A percentile compares a stretch with the other conserved stretches of the same genome.
phyloP scores from a whole-genome alignment of 305 asterid species.

The Solanum hybrid region DNA sequence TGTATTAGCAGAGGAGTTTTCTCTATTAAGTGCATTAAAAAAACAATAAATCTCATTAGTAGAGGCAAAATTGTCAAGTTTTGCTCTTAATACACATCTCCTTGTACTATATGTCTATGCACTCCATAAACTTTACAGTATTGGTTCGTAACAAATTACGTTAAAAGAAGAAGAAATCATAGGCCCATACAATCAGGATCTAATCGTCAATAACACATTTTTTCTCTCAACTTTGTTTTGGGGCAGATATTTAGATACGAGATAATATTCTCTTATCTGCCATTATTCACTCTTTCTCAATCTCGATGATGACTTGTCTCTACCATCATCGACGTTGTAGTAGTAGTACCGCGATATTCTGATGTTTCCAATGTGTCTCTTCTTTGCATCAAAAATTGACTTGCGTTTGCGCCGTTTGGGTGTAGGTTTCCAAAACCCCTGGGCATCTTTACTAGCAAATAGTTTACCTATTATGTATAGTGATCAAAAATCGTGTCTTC shows the following conservation, averaged over 20 bases:
- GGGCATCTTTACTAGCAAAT: neutral
- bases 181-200: no score
- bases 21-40: no score
- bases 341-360: neutral
- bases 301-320: neutral
- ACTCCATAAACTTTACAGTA: no score
- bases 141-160: no score
- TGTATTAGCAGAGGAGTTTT: no score
- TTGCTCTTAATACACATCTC: no score
- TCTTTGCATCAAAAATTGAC: neutral
- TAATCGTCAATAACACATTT: neutral
- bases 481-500: neutral
- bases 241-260: neutral
- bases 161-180: no score
- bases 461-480: neutral
- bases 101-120: no score
- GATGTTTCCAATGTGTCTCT: neutral
- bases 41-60: no score
- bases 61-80: no score
- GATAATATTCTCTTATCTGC: neutral
- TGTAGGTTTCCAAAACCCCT: neutral
- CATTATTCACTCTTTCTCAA: neutral
- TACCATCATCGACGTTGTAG: neutral
- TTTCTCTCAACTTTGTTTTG: neutral
- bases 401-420: neutral